Percentiles rank a stretch among this genome's conserved stretches.
Evolutionary conservation across 2,329 filamentous ascomycete species (phyloP).

Genomic region (Dendryphion nanum): DNA sequence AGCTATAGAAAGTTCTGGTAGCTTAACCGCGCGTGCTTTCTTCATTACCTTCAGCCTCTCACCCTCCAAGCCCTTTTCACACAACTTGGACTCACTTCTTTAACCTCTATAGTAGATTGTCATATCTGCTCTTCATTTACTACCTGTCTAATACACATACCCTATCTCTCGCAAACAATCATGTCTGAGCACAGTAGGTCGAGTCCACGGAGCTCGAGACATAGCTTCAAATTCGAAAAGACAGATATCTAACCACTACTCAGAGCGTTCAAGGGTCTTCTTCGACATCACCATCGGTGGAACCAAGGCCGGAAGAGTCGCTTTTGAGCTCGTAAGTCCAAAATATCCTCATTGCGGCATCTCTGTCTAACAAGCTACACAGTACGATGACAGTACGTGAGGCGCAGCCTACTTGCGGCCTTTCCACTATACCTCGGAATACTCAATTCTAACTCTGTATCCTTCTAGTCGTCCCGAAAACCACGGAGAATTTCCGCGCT

Average conservation of each 20-base stretch:
- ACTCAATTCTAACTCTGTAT: background rate
- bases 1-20: slow-evolving; percentile 35
- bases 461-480: slow-evolving; percentile 77
- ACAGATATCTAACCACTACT: background rate
- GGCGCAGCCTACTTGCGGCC: no score
- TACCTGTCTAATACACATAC: no score
- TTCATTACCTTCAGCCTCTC: no score
- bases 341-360: background rate
- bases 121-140: no score
- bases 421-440: background rate
- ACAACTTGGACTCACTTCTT: no score
- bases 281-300: slow-evolving; percentile 87
- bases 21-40: background rate
- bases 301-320: slow-evolving; percentile 71
- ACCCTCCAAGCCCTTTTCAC: no score
- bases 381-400: slow-evolving; percentile 46
- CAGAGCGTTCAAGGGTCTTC: slow-evolving; percentile 76
- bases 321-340: slow-evolving; percentile 73
- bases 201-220: no score
- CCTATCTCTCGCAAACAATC: no score
- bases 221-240: no score
- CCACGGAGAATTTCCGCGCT: slow-evolving; percentile 91
- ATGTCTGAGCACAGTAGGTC: slow-evolving; percentile 26
- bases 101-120: no score
- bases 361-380: slow-evolving; percentile 7